Evolutionary conservation across 345 rosid genomes (phyloP).

Genomic region (Trapa bicornis): DNA sequence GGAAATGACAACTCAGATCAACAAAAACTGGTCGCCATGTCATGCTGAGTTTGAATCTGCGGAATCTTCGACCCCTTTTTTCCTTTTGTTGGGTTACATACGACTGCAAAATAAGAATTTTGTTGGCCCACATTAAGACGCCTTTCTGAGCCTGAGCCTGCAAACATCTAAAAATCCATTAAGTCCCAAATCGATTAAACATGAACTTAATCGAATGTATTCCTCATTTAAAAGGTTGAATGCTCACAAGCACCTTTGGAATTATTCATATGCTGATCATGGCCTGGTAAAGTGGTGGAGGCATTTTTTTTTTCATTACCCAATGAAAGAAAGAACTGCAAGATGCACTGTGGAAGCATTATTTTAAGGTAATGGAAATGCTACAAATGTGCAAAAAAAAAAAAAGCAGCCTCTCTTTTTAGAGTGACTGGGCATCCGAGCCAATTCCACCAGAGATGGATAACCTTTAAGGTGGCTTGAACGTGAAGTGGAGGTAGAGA

Average conservation of each 20-base stretch:
- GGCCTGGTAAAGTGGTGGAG: background rate
- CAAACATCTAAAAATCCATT: too few species aligned
- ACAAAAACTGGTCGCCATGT: background rate
- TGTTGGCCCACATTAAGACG: background rate
- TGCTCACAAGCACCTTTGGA: too few species aligned
- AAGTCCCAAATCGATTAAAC: too few species aligned
- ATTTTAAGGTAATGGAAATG: background rate
- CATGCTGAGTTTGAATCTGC: conserved; percentile 1
- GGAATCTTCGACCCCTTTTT: background rate
- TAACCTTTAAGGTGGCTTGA: background rate
- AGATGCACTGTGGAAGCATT: background rate
- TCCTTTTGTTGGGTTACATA: too few species aligned
- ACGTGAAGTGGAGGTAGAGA: background rate
- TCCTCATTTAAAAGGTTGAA: too few species aligned
- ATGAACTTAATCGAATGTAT: too few species aligned
- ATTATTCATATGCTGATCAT: background rate
- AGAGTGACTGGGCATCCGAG: background rate
- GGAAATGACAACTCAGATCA: background rate
- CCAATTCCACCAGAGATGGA: too few species aligned
- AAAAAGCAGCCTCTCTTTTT: background rate
- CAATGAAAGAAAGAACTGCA: too few species aligned
- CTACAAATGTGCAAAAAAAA: background rate
- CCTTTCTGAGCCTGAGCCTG: background rate
- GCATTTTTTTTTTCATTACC: background rate
- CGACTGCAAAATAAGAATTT: too few species aligned